Evolutionary conservation across 2,329 filamentous ascomycete species (phyloP), one percentile per base, ranked within the genome.

Genomic region (Fusarium lateritium): DNA sequence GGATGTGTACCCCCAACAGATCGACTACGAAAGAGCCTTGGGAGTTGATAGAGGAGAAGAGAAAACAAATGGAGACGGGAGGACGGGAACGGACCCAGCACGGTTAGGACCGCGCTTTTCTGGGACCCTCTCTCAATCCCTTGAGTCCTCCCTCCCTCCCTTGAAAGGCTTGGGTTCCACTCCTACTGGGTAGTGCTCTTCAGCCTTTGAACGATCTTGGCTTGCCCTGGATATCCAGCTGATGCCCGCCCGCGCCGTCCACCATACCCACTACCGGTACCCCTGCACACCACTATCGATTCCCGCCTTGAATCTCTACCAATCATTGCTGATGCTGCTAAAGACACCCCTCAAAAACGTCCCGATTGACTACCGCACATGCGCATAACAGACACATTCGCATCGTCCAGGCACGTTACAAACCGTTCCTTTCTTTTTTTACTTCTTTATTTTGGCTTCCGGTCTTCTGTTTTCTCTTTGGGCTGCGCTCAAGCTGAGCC

Each of bases 211-310:
- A 54, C 55, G 72, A 65, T 63, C 61, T 62, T 61, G 67, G 55
- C 67, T 71, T 49, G 62, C 57, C 62, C 62, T 65, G 57, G 55
- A 56, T 57, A 71, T 57, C 71, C 73, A 75, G 73, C 73, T 75
- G 73, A 75, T 72, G 60, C 62, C 56, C 47, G 46, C 58, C 66
- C 58, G 63, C 70, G 72, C 63, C 52, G 65, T 64, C 56, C 59
- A 46, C 60, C 43, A 65, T 69, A 38, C 31, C 36, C 68, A 72
- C 68, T 75, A 74, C 73, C 73, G 68, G 19, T 70, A 75, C 73
- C 73, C 73, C 71, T 75, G 70, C 60, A 69, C 73, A 75, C 70
- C 65, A 74, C 71, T 64, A 75, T 72, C 44, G 65, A 69, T 67
- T 54, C 44, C 57, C 50, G 52, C 22, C 19, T 39, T 42, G 39